phyloP scores from a whole-genome alignment of 202 grass and related monocot genomes.

The Setaria viridis region DNA sequence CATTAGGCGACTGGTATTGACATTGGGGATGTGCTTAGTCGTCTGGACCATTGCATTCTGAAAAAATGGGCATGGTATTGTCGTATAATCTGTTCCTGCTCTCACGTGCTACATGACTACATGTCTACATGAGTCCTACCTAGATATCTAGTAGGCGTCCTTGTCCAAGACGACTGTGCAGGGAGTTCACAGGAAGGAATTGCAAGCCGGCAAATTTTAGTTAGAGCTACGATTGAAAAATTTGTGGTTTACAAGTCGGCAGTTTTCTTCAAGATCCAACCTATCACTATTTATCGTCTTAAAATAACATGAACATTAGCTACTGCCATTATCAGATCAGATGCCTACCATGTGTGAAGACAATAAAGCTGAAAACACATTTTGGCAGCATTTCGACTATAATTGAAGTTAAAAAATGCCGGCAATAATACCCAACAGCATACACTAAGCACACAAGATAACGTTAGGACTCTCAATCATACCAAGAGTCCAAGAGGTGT shows the following conservation, averaged over 20 bases:
- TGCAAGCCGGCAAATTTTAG: not conserved
- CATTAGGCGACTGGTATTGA: not conserved
- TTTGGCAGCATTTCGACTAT: not conserved
- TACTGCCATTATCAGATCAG: not conserved
- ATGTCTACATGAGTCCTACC: not conserved
- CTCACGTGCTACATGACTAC: conserved; percentile 8
- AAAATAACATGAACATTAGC: not conserved
- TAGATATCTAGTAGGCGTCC: not conserved
- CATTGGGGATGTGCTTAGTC: not conserved
- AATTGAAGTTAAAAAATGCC: not conserved
- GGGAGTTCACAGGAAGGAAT: not conserved
- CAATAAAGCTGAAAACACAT: not conserved
- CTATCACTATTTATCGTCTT: not conserved
- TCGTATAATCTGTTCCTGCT: conserved; percentile 6
- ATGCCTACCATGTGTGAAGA: not conserved
- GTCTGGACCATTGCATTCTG: not conserved
- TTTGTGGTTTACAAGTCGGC: not conserved
- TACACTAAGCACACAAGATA: not conserved
- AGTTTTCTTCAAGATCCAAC: not conserved
- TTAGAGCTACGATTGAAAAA: not conserved
- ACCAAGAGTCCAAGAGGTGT: not conserved
- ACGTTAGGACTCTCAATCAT: too few relatives aligned
- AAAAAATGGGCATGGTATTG: not conserved
- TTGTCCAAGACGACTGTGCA: too few relatives aligned
- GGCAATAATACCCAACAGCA: not conserved